Evolutionary conservation across 306 rosid genomes (phyloP).

Genomic region (Dryas drummondii): DNA sequence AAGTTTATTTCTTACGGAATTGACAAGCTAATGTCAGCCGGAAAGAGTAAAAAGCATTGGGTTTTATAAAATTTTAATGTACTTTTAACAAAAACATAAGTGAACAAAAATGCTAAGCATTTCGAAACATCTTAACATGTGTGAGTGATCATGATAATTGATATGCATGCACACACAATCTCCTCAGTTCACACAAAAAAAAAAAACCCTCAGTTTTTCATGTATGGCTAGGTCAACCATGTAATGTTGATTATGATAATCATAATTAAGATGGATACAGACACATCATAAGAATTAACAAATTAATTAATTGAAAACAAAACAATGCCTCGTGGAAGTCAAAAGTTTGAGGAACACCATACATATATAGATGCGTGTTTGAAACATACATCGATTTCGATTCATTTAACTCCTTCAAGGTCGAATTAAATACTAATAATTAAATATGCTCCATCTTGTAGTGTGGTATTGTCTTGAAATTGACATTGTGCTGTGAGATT

Average conservation of each 20-base stretch:
- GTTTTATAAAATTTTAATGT: no score
- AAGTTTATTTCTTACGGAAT: no score
- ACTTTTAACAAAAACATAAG: no score
- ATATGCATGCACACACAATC: no score
- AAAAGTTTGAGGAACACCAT: slow-evolving; percentile 25
- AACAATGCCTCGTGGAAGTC: not conserved
- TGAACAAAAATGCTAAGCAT: no score
- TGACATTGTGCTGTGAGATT: slow-evolving; percentile 8
- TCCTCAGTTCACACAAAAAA: no score
- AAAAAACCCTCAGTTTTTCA: not conserved
- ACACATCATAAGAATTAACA: not conserved
- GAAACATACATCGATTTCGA: slow-evolving; percentile 20
- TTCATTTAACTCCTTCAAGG: not conserved
- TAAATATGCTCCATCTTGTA: slow-evolving; percentile 18
- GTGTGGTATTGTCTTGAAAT: slow-evolving; percentile 20
- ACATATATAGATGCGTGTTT: slow-evolving; percentile 37
- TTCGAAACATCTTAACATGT: no score
- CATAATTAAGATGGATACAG: not conserved
- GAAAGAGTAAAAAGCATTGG: no score
- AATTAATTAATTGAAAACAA: not conserved
- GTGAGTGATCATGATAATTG: no score
- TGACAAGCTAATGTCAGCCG: no score
- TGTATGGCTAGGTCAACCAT: slow-evolving; percentile 17
- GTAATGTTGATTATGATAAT: slow-evolving; percentile 3
- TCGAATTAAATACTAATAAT: not conserved